Evolutionary conservation across 495 filamentous ascomycete species (phyloP).

Genomic region (Letharia columbiana): DNA sequence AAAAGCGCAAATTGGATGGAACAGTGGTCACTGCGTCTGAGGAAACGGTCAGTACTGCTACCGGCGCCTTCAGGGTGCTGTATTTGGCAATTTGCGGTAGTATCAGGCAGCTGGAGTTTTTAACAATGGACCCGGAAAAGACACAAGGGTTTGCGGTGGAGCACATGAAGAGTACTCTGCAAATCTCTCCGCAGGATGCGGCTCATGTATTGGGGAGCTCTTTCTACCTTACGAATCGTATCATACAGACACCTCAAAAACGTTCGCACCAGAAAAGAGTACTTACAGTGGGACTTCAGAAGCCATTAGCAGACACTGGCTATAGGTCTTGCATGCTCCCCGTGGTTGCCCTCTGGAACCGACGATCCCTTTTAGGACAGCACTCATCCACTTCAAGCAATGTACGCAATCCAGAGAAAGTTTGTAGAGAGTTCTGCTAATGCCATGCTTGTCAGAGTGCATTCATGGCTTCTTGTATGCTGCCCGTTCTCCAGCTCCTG

Average conservation of each 20-base stretch:
- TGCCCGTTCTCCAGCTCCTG: constrained; percentile 27
- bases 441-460: constrained; percentile 11
- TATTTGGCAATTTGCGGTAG: constrained; percentile 14
- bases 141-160: constrained; percentile 38
- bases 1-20: constrained; percentile 36
- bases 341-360: constrained; percentile 40
- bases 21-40: constrained; percentile 24
- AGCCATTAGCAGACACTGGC: background rate
- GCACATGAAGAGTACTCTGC: constrained; percentile 45
- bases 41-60: background rate
- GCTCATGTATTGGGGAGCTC: constrained; percentile 38
- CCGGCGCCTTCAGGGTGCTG: background rate
- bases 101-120: constrained; percentile 11
- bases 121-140: constrained; percentile 9
- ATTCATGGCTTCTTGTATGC: constrained; percentile 26
- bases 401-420: constrained; percentile 23
- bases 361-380: constrained; percentile 34
- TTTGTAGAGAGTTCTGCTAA: background rate
- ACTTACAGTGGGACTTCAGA: background rate
- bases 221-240: constrained; percentile 12
- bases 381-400: constrained; percentile 37
- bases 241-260: constrained; percentile 6
- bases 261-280: background rate
- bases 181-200: constrained; percentile 39
- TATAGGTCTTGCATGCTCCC: constrained; percentile 14